Base-by-base conservation (phyloP, 192 early-diverging fungal species). In the Umbelopsis sp. region DNA sequence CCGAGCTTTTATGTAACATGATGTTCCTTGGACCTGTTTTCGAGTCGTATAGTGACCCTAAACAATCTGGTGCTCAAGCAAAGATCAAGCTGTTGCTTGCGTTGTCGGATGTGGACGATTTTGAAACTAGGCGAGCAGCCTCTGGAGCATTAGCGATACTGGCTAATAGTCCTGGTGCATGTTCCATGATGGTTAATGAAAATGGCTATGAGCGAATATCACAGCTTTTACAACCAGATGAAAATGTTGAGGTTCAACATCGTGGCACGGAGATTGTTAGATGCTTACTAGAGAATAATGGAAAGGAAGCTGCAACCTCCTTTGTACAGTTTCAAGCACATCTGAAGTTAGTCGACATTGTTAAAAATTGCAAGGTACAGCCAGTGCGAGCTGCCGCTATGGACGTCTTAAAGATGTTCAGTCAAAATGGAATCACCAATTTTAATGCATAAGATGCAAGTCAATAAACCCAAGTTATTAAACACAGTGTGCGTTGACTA, bases 1-100 rank as follows among this genome's bases (percentile, higher is more conserved):
- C 95, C 0, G 97, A 98, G 76, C 81, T 90, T 1, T 68, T 97
- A 1, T 98, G 97, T 76, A 98, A 98, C 76, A 90, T 97, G 93
- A 91, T 97, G 49, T 92, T 92, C 76, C 86, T 89, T 66, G 86
- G 86, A 20, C 78, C 77, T 0, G 95, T 98, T 7, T 97, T 93
- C 85, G 89, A 90, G 49, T 66, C 81, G 0, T 98, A 93, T 68
- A 90, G 84, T 35, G 79, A 84, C 13, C 79, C 83, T 22, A 73
- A 81, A 27, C 58, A 67, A 16, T 61, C 77, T 58, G 72, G 58
- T 23, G 66, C 83, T 23, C 80, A 79, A 37, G 84, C 86, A 35
- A 83, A 84, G 35, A 81, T 97, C 46, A 90, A 92, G 64, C 79
- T 97, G 48, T 80, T 97, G 73, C 76, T 98, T 4, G 94, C 95